phyloP scores from a whole-genome alignment of 176 grass and related monocot species.

The Dendrocalamus sinicus region DNA sequence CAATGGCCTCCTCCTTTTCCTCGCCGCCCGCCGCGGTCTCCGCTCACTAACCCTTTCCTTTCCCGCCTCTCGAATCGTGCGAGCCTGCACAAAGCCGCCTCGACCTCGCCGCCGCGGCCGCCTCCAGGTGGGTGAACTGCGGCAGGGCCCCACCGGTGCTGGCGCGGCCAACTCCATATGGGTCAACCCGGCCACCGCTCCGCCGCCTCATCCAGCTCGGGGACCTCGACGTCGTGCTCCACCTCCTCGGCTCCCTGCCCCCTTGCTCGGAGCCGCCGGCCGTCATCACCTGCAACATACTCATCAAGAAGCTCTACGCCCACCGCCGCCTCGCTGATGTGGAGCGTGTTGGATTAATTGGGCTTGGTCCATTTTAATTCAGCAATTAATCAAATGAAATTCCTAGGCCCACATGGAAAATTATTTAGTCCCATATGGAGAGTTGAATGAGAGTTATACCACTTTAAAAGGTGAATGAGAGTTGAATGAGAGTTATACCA shows the following conservation, averaged over 20 bases:
- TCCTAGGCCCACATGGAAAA: too few species aligned
- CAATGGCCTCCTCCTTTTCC: constrained; percentile 27
- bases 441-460: too few species aligned
- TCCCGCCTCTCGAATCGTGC: background rate
- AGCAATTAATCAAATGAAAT: too few species aligned
- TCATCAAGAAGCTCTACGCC: constrained; percentile 27
- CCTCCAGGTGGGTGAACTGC: constrained; percentile 32
- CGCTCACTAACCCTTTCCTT: constrained; percentile 19
- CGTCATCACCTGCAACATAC: constrained; percentile 49
- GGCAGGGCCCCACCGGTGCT: background rate
- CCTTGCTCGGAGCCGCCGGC: constrained; percentile 19
- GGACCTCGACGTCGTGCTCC: constrained; percentile 53
- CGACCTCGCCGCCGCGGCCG: background rate
- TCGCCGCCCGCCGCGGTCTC: constrained; percentile 15
- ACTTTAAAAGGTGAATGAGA: too few species aligned
- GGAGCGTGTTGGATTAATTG: too few species aligned
- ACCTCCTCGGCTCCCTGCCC: constrained; percentile 36
- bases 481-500: too few species aligned
- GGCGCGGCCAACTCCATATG: constrained; percentile 34
- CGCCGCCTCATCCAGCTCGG: constrained; percentile 53
- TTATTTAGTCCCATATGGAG: too few species aligned
- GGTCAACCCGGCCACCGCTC: constrained; percentile 49
- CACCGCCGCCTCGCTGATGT: too few species aligned
- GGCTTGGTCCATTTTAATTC: too few species aligned
- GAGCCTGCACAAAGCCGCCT: too few species aligned